Conservation (phyloP, 495 filamentous ascomycete genomes). For the Hypoxylon fragiforme region DNA sequence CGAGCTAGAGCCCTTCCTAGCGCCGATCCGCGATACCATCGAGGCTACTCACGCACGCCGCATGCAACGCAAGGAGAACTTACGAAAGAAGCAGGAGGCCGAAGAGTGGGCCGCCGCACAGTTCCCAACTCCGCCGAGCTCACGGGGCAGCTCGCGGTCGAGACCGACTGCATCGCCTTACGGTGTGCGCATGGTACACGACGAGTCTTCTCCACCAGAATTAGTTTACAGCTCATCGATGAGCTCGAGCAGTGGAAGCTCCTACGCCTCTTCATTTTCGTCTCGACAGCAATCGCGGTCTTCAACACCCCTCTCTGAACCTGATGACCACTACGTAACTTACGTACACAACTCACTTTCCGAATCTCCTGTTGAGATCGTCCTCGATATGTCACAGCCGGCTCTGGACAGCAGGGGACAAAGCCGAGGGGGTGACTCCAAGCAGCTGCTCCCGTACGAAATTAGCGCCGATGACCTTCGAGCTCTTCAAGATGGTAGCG, state of each 20-base stretch:
- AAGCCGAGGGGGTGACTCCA: conserved; percentile 22
- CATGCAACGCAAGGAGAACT: conserved; percentile 49
- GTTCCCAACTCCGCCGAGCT: conserved; percentile 45
- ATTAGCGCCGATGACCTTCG: conserved; percentile 49
- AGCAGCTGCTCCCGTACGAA: conserved; percentile 50
- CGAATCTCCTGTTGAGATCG: conserved; percentile 45
- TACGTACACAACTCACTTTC: conserved; percentile 43
- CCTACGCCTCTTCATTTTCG: conserved; percentile 40
- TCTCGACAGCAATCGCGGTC: conserved; percentile 45
- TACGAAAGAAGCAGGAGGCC: conserved; percentile 38
- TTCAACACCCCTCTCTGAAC: conserved; percentile 47
- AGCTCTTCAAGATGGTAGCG: conserved; percentile 41
- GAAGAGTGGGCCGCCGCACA: conserved; percentile 32
- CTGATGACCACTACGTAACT: conserved; percentile 37
- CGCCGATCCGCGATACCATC: conserved; percentile 68
- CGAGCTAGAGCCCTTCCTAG: conserved; percentile 86
- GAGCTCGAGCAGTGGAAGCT: conserved; percentile 43
- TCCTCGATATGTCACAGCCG: conserved; percentile 38
- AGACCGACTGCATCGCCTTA: conserved; percentile 35
- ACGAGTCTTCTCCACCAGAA: conserved; percentile 45
- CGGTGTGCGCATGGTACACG: conserved; percentile 35
- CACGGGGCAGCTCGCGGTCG: conserved; percentile 42
- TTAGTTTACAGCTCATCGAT: conserved; percentile 46
- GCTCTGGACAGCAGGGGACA: conserved; percentile 5
- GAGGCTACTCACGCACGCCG: conserved; percentile 45